phyloP scores from a whole-genome alignment of 2,329 filamentous ascomycete genomes.

The Xylaria digitata region DNA sequence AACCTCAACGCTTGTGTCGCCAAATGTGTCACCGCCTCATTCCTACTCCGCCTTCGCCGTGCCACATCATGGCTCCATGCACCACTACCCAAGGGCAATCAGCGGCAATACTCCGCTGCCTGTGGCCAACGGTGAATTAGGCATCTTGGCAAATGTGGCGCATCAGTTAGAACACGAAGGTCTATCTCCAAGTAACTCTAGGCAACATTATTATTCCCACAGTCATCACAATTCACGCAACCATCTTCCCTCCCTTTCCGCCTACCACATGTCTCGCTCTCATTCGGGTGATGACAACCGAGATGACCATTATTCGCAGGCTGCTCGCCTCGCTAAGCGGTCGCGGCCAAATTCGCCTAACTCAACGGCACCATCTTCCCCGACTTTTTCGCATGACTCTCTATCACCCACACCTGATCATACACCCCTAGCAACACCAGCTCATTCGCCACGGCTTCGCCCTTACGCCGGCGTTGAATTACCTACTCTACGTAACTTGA shows the following conservation, averaged over 20 bases:
- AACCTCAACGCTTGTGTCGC: slow-evolving; percentile 86
- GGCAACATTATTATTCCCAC: slow-evolving; percentile 66
- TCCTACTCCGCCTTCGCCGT: slow-evolving; percentile 80
- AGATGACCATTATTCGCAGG: slow-evolving; percentile 79
- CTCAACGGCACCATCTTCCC: slow-evolving; percentile 94
- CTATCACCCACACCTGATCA: slow-evolving; percentile 95
- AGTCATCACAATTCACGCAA: slow-evolving; percentile 63
- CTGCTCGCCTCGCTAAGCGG: slow-evolving; percentile 80
- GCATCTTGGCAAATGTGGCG: slow-evolving; percentile 70
- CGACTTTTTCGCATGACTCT: slow-evolving; percentile 96
- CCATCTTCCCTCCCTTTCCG: slow-evolving; percentile 79
- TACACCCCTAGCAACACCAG: slow-evolving; percentile 96
- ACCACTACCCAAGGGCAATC: slow-evolving; percentile 61
- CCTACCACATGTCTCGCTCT: slow-evolving; percentile 94
- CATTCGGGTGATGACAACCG: slow-evolving; percentile 82
- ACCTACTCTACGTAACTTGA: slow-evolving; percentile 80
- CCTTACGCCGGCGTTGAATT: slow-evolving; percentile 84
- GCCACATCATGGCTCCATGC: slow-evolving; percentile 57
- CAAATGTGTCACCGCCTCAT: slow-evolving; percentile 94
- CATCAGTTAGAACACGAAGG: slow-evolving; percentile 72
- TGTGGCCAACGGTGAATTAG: slow-evolving; percentile 62
- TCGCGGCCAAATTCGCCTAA: slow-evolving; percentile 94
- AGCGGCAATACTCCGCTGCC: slow-evolving; percentile 55
- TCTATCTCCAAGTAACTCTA: slow-evolving; percentile 56
- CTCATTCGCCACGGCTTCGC: slow-evolving; percentile 90